Evolutionary conservation across 164 flowering plant species (phyloP), one percentile per base, ranked within the genome.

Genomic region (Vitis labrusca): DNA sequence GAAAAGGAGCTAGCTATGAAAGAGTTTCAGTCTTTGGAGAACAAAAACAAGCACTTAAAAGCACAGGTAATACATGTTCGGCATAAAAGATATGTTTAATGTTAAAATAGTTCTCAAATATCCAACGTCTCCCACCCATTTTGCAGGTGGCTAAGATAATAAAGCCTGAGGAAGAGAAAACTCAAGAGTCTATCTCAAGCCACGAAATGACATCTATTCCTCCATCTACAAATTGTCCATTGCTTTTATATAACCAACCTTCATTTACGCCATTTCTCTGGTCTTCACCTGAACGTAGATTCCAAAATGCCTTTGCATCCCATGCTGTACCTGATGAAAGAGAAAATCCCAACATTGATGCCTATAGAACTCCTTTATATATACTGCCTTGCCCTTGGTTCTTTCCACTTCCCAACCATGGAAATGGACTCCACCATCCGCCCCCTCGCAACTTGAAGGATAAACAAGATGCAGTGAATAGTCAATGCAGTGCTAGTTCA

Each of bases 311-410:
- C 48, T 3, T 51, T 15, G 8, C 10, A 8, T 70, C n/a, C 61
- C 77, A 17, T 37, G 69, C 57, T 60, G 49, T 76, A 37, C 66
- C 73, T n/a, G 70, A 76, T n/a, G 76, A 77, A 30, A 76, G 73
- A 19, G 77, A 74, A 50, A 77, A 67, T 66, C 50, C 62, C 52
- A 67, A 55, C 58, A 29, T 51, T 10, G 67, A 70, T 76, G 74
- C 69, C 16, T 71, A 77, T 13, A 72, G 77, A 63, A 63, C 78
- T 51, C 88, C 91, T 9, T 68, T 82, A 0, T 84, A 79, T 70
- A 50, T 87, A 13, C 56, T 89, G 37, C 90, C 91, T 23, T 82
- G 76, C 32, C 93, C 91, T 68, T 92, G 88, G 92, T 79, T 86
- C 68, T 75, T 80, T 49, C 84, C 87, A 66, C 68, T 74, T 63